Base-by-base conservation (phyloP, 441 rosid genomes). In the Gossypium aridum region DNA sequence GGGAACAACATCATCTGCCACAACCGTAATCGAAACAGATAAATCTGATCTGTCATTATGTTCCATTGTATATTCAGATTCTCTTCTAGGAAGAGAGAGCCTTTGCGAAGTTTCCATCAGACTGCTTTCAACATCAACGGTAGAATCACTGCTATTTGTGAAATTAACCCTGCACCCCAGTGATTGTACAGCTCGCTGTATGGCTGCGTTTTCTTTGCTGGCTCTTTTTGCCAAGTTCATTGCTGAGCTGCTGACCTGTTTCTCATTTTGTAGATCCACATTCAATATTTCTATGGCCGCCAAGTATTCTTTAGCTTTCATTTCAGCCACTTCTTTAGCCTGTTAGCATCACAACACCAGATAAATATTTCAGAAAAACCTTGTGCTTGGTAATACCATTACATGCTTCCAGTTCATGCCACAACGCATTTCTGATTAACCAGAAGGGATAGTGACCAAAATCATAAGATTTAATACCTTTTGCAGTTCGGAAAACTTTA, bases 141-240 rank as follows among this genome's bases (percentile, higher is more conserved):
- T 73, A 57, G 90, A 86, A 78, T 88, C 95, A 45, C 93, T 89
- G 17, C 81, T 71, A 55, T 81, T 85, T 26, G 85, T 83, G 78
- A 94, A 91, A 64, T 89, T 85, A 81, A 96, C 90, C 82, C 87
- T 92, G 91, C 96, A 96, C 25, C 99, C 99, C 20, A 93, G 75
- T 37, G 98, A 90, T 75, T 90, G 89, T 54, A 96, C 62, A 4
- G 98, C 99, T 76, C 98, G 85, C 77, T 86, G 89, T 75, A 96
- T 81, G 31, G 92, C 94, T 53, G 84, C 80, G 75, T 65, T 87
- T 83, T 96, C 99, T 83, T 83, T 89, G 85, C 85, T 86, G 64
- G 94, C 92, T 72, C 78, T 87, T 79, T 80, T 90, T 45, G 92
- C 98, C 84, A 89, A 79, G 68, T 83, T 88, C 85, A 83, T 83